Percentiles rank a stretch among this genome's conserved stretches.
Evolutionary conservation across 148 eudicot species (phyloP).

Genomic region (Chenopodium album): DNA sequence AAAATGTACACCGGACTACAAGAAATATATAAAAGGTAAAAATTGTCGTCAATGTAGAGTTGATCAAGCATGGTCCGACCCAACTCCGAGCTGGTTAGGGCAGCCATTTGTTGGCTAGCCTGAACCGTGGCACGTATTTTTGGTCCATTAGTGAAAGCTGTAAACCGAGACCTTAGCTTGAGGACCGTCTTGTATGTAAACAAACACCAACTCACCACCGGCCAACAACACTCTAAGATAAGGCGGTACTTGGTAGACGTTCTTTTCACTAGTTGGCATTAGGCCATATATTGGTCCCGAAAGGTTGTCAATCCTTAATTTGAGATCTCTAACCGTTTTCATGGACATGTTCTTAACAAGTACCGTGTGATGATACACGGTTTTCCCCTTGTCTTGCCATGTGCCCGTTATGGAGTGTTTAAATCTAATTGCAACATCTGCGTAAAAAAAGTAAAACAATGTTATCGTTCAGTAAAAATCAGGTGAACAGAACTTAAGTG

Average conservation of each 20-base stretch:
- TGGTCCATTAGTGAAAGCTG: constrained; percentile 41
- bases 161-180: constrained; percentile 64
- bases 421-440: constrained; percentile 55
- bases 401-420: constrained; percentile 60
- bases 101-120: neutral
- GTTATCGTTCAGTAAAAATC: no score
- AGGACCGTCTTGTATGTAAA: constrained; percentile 85
- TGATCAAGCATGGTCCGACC: neutral
- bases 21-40: neutral
- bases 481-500: neutral
- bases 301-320: constrained; percentile 60
- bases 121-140: neutral
- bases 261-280: constrained; percentile 40
- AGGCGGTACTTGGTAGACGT: constrained; percentile 46
- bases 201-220: constrained; percentile 54
- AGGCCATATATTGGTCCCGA: constrained; percentile 69
- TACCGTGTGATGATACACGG: constrained; percentile 66
- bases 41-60: neutral
- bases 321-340: constrained; percentile 53
- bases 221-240: constrained; percentile 47
- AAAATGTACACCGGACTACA: neutral
- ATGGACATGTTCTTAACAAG: constrained; percentile 57
- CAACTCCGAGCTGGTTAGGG: neutral
- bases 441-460: neutral
- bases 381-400: constrained; percentile 49